These are phyloP conservation scores for Salix brachista DNA, from an alignment of 345 rosid genomes.

Conservation along the genomic window DNA sequence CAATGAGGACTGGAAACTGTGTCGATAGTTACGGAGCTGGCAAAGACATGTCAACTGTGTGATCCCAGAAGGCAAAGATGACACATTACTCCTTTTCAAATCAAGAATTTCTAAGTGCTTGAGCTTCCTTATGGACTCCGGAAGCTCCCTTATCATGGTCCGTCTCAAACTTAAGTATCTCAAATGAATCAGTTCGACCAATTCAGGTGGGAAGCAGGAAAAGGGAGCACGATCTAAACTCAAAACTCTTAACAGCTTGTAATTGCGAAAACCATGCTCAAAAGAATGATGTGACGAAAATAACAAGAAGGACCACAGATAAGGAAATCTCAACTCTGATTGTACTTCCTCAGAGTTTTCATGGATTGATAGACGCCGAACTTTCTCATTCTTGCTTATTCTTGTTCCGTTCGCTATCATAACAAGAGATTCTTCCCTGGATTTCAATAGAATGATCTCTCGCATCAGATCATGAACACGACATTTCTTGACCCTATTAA, in stretches of 20 bases:
- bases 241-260: background rate
- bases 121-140: constrained; percentile 8
- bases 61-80: constrained; percentile 7
- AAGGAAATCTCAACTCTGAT: background rate
- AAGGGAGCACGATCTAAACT: background rate
- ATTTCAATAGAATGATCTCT: constrained; percentile 4
- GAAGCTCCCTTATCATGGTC: constrained; percentile 4
- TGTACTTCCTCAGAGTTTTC: background rate
- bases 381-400: background rate
- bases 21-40: constrained; percentile 1
- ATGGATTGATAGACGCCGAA: constrained; percentile 1
- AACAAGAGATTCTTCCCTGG: constrained; percentile 6
- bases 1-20: background rate
- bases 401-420: background rate
- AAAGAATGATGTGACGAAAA: background rate
- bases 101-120: constrained; percentile 10
- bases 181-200: constrained; percentile 1
- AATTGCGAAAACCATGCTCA: background rate
- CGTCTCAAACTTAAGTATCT: constrained; percentile 6
- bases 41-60: constrained; percentile 1
- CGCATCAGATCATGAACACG: constrained; percentile 13
- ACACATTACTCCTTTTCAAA: background rate
- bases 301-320: background rate
- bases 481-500: background rate
- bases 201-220: background rate